phyloP scores from a whole-genome alignment of 345 rosid species.

The Pelargonium nanum region DNA sequence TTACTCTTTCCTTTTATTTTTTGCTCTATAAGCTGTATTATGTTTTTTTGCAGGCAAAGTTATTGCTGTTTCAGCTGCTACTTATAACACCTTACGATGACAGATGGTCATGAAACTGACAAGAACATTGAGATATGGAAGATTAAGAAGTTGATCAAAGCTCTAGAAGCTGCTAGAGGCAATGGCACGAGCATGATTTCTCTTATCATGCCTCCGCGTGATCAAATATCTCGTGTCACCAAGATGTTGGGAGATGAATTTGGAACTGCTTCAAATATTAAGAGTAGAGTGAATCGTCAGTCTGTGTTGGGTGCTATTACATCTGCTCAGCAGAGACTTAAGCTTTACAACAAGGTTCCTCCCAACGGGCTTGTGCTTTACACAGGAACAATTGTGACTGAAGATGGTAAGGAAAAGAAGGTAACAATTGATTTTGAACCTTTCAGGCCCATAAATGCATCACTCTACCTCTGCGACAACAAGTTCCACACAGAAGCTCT shows the following conservation, averaged over 20 bases:
- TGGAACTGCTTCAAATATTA: slow-evolving; percentile 71
- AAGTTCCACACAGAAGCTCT: too few relatives aligned
- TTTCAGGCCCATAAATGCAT: too few relatives aligned
- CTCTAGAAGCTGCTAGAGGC: slow-evolving; percentile 61
- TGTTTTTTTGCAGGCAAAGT: slow-evolving; percentile 13
- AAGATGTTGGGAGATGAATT: slow-evolving; percentile 70
- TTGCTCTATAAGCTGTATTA: too few relatives aligned
- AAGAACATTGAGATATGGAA: slow-evolving; percentile 68
- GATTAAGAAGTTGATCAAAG: slow-evolving; percentile 57
- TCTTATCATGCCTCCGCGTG: slow-evolving; percentile 67
- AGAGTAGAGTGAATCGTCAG: slow-evolving; percentile 67
- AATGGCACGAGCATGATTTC: slow-evolving; percentile 79
- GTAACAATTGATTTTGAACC: slow-evolving; percentile 65
- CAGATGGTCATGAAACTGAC: slow-evolving; percentile 47
- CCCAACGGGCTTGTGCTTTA: slow-evolving; percentile 63
- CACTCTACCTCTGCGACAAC: too few relatives aligned
- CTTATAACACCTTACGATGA: slow-evolving; percentile 16
- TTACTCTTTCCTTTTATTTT: too few relatives aligned
- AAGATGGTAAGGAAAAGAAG: slow-evolving; percentile 70
- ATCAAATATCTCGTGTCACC: slow-evolving; percentile 56
- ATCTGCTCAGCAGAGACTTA: slow-evolving; percentile 66
- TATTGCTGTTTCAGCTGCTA: background rate
- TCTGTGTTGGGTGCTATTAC: slow-evolving; percentile 65
- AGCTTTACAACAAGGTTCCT: slow-evolving; percentile 60
- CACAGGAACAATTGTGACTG: slow-evolving; percentile 58